phyloP scores from a whole-genome alignment of 257 asterid genomes.

The Solanum chilense region DNA sequence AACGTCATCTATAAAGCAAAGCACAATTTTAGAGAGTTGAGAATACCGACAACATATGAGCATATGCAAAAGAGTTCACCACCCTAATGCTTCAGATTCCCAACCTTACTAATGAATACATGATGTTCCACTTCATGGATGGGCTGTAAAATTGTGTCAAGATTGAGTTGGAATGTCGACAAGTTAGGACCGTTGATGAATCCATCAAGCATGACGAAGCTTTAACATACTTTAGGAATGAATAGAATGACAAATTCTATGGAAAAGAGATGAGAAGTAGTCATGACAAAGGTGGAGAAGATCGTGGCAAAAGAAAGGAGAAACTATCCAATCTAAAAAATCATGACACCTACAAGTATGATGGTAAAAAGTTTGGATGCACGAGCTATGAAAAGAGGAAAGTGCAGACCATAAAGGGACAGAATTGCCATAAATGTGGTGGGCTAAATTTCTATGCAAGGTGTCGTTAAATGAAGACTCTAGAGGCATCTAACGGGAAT shows the following conservation, averaged over 20 bases:
- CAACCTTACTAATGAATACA: background rate
- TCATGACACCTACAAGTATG: background rate
- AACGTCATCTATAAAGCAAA: background rate
- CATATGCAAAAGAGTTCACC: background rate
- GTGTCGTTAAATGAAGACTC: background rate
- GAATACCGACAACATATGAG: background rate
- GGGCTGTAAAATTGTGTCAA: background rate
- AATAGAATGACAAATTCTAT: background rate
- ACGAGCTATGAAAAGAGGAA: background rate
- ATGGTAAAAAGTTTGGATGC: background rate
- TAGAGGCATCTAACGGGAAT: background rate
- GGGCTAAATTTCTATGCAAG: background rate
- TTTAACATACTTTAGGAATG: background rate
- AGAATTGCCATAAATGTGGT: background rate
- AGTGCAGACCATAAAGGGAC: background rate
- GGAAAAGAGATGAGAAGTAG: background rate
- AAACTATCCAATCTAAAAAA: background rate
- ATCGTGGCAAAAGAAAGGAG: background rate
- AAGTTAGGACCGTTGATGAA: background rate
- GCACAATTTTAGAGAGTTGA: background rate
- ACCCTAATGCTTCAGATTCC: background rate
- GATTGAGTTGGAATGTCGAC: background rate
- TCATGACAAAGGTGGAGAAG: background rate
- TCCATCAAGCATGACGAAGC: background rate
- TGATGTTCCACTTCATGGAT: background rate